These are phyloP conservation scores for Mariannaea sp. DNA, from an alignment of 2,329 filamentous ascomycete species.

Conservation along the genomic window DNA sequence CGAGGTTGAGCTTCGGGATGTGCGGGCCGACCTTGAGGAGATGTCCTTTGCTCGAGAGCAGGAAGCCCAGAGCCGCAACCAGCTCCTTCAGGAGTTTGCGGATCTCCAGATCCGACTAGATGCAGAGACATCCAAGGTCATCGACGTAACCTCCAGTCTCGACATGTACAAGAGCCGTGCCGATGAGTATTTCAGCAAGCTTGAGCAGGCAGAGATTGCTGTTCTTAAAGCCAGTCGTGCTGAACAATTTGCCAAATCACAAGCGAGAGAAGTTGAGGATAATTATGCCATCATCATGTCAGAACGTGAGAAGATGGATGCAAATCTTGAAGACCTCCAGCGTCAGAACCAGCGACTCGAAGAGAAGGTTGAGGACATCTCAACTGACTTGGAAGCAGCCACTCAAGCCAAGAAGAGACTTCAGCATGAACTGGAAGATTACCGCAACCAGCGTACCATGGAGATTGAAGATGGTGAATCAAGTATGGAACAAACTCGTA, in stretches of 20 bases:
- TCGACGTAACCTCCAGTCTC: conserved; percentile 82
- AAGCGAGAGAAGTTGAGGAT: conserved; percentile 89
- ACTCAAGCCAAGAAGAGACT: conserved; percentile 90
- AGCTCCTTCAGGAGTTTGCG: conserved; percentile 88
- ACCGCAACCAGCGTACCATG: conserved; percentile 90
- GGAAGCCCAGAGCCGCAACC: conserved; percentile 83
- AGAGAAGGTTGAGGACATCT: conserved; percentile 87
- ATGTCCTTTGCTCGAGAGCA: conserved; percentile 79
- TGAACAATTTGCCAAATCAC: conserved; percentile 90
- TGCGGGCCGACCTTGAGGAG: conserved; percentile 82
- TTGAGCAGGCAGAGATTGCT: conserved; percentile 95
- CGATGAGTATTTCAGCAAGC: conserved; percentile 95
- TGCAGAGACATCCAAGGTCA: conserved; percentile 81
- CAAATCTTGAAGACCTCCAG: conserved; percentile 85
- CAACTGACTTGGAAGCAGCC: conserved; percentile 84
- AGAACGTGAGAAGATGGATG: conserved; percentile 88
- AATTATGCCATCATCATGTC: conserved; percentile 88
- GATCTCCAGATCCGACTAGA: conserved; percentile 94
- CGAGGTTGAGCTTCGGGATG: conserved; percentile 87
- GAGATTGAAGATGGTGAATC: conserved; percentile 97
- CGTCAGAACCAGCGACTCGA: conserved; percentile 88
- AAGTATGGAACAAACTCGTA: conserved; percentile 93
- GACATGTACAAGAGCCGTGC: conserved; percentile 88
- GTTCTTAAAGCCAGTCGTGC: conserved; percentile 90
- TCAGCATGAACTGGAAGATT: conserved; percentile 97